Percentiles rank a stretch among this genome's conserved stretches.
Conservation (phyloP, 179 eudicot species). For the Camellia oleifera region DNA sequence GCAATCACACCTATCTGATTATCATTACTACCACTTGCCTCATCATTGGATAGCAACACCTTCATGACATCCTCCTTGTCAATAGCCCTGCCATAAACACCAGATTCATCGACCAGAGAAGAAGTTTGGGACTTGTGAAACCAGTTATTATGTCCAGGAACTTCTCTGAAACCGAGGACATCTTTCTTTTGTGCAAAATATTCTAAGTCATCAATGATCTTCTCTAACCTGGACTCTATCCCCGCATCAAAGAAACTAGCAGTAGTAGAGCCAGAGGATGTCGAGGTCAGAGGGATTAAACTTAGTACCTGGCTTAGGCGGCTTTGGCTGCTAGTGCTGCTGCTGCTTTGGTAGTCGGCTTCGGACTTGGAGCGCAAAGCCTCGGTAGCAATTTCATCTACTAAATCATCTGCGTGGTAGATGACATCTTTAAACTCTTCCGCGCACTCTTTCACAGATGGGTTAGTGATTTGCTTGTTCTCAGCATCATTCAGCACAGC, state of each 20-base stretch:
- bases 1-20: background rate
- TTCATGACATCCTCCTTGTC: conserved; percentile 14
- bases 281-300: background rate
- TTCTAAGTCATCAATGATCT: background rate
- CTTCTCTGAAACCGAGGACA: background rate
- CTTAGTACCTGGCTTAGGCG: background rate
- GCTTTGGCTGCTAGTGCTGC: no score
- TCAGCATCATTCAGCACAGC: background rate
- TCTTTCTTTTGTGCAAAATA: background rate
- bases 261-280: no score
- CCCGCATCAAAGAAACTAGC: background rate
- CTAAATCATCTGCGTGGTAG: background rate
- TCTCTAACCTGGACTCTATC: background rate
- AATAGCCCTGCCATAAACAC: conserved; percentile 22
- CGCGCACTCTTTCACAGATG: background rate
- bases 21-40: background rate
- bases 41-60: background rate
- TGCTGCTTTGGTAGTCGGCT: background rate
- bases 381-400: background rate
- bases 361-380: background rate
- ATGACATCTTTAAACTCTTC: background rate
- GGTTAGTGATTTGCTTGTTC: background rate
- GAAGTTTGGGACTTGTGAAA: background rate
- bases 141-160: no score
- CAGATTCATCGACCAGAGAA: conserved; percentile 14